Evolutionary conservation across 495 filamentous ascomycete species (phyloP), one percentile per base, ranked within the genome.

Genomic region (Penicillium salamii): DNA sequence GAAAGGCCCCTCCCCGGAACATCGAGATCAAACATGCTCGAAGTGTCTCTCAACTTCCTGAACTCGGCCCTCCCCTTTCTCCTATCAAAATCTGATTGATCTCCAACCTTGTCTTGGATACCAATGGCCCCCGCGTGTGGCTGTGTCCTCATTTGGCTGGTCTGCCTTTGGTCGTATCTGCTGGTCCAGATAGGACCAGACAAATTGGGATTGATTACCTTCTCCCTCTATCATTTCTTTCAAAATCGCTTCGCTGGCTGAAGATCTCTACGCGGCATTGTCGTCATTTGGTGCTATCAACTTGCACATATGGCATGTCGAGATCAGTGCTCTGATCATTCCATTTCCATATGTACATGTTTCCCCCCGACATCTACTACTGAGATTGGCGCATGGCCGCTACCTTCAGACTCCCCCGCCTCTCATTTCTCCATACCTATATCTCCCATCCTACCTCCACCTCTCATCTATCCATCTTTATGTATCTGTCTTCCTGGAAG

Each of bases 31-130:
- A 52, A 9, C 72, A 75, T 52, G 53, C 58, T 9, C 57, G 67
- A 47, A 77, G 66, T 46, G 50, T 69, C 18, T 78, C 76, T 2
- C 72, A 74, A 42, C 66, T 78, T 24, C 77, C 78, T n/a, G 76
- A 80, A 60, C 71, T 91, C n/a, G 87, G 84, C 29, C 87, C 87
- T 5, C 88, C 88, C 21, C 71, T 90, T 36, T 89, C 85, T 13
- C 87, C 87, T 19, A 78, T 90, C 59, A 82, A 70, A 52, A 75
- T 77, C 15, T 77, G 55, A 14, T 8, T 11, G 41, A 18, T 21
- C 23, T 2, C 41, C 12, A 24, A 13, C 5, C 23, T 26, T 31
- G 31, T 34, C 21, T 37, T 32, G 20, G 5, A 48, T 21, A 8
- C 31, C 23, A 26, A 19, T n/a, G 44, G 18, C 5, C 36, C 21